Evolutionary conservation across 495 filamentous ascomycete genomes (phyloP), one percentile per base, ranked within the genome.

Genomic region (Rhypophila decipiens): DNA sequence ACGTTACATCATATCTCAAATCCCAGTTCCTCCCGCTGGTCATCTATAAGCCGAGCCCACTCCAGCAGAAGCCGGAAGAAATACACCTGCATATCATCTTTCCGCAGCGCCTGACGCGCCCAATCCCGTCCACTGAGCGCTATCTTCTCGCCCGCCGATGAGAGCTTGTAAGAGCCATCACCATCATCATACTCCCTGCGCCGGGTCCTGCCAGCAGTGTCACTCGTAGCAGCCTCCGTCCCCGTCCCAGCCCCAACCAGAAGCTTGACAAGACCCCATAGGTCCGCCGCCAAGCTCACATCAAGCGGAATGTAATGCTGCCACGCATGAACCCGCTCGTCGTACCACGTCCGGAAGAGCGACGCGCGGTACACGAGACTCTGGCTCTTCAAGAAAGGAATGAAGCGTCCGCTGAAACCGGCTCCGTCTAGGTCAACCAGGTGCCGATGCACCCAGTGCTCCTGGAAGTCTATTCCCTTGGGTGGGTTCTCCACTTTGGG

Each of bases 61-160:
- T 88, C 86, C 13, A 89, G 71, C 39, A 88, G 67, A 31, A 89
- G 58, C 34, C 86, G 61, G 49, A 83, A 73, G 22, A 80, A 72
- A 63, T 88, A 88, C 19, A 89, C 72, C 50, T 85, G 76, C 64
- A 88, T 85, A 57, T 88, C 86, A 44, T 87, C 85, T 44, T 70
- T 70, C 24, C 86, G 65, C 36, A 88, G 64, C n/a, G 84, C 83
- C 38, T 71, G 75, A 33, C 82, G 72, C 2, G 84, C 84, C 85
- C 85, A 88, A 4, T 73, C 74, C 42, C 82, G 73, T 1, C 83
- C 77, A 23, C 76, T 74, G 43, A 63, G 62, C 17, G 86, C 85
- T 39, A 89, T 83, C 49, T 70, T 68, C 61, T 76, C 67, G 0
- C 80, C 86, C 37, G 71, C 73, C 13, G 27, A 31, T 7, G 27